phyloP scores from a whole-genome alignment of 1,284 basidiomycete genomes.

The Irpex sp. region DNA sequence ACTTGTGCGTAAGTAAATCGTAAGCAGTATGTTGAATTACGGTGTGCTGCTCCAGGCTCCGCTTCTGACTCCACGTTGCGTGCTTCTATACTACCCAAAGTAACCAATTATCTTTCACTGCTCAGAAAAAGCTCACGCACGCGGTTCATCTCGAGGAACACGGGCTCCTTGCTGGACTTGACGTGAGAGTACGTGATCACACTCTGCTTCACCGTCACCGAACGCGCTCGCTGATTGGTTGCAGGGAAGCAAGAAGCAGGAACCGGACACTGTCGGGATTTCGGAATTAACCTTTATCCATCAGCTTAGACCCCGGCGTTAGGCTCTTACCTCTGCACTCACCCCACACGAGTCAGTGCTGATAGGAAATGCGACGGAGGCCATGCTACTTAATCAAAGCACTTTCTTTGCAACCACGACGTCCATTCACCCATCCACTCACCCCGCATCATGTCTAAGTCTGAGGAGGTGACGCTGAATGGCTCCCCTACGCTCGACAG shows the following conservation, averaged over 20 bases:
- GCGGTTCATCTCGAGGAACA: neutral
- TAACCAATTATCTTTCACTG: too few relatives aligned
- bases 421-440: neutral
- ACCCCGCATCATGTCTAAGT: conserved; percentile 5
- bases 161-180: neutral
- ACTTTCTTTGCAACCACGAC: neutral
- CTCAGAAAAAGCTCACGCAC: neutral
- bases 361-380: neutral
- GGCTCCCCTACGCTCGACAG: neutral
- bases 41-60: too few relatives aligned
- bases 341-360: too few relatives aligned
- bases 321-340: too few relatives aligned
- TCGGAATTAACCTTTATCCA: too few relatives aligned
- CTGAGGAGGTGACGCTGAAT: conserved; percentile 8
- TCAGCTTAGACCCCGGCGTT: too few relatives aligned
- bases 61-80: too few relatives aligned
- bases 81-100: too few relatives aligned
- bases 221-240: neutral
- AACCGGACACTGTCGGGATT: neutral
- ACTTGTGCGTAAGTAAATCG: neutral
- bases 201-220: neutral
- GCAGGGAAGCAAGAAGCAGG: neutral
- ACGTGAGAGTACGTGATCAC: neutral
- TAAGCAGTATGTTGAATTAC: too few relatives aligned
- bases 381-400: neutral